phyloP scores from a whole-genome alignment of 1,284 basidiomycete species.

The Pseudozyma hubeiensis region DNA sequence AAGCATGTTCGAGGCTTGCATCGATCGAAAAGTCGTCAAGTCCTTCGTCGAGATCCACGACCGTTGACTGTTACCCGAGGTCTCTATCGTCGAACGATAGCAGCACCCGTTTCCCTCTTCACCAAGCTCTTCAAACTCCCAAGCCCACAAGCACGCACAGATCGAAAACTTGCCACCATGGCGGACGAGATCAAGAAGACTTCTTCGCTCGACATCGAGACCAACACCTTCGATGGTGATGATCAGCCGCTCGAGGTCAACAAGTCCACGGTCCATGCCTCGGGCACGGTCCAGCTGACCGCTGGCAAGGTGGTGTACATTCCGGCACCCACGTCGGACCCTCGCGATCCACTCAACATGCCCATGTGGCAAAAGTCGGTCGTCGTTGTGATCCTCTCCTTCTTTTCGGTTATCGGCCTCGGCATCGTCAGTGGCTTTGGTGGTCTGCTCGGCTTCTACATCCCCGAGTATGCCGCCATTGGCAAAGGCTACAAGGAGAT shows the following conservation, averaged over 20 bases:
- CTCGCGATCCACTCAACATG: conserved; percentile 19
- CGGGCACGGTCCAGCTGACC: conserved; percentile 17
- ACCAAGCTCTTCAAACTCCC: not conserved
- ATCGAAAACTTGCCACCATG: not conserved
- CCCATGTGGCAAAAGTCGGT: conserved; percentile 16
- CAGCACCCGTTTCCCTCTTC: conserved; percentile 1
- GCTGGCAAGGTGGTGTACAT: conserved; percentile 19
- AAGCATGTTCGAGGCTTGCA: not conserved
- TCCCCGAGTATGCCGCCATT: conserved; percentile 15
- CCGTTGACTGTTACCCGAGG: conserved; percentile 7
- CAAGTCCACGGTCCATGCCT: conserved; percentile 7
- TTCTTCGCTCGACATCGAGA: conserved; percentile 12
- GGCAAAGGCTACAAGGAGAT: conserved; percentile 18
- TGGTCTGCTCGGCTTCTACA: conserved; percentile 21
- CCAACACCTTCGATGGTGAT: conserved; percentile 5
- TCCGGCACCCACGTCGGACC: conserved; percentile 14
- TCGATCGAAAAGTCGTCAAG: conserved; percentile 4
- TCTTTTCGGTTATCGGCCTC: conserved; percentile 21
- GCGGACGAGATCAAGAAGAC: conserved; percentile 11
- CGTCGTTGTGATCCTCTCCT: conserved; percentile 10
- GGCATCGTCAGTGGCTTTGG: conserved; percentile 17
- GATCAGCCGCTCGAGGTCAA: conserved; percentile 14
- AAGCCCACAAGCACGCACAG: no score
- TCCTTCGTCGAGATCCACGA: conserved; percentile 5
- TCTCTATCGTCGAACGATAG: not conserved